Conservation (phyloP, 1,284 basidiomycete species). For the Pyrrhoderma lamaoense region DNA sequence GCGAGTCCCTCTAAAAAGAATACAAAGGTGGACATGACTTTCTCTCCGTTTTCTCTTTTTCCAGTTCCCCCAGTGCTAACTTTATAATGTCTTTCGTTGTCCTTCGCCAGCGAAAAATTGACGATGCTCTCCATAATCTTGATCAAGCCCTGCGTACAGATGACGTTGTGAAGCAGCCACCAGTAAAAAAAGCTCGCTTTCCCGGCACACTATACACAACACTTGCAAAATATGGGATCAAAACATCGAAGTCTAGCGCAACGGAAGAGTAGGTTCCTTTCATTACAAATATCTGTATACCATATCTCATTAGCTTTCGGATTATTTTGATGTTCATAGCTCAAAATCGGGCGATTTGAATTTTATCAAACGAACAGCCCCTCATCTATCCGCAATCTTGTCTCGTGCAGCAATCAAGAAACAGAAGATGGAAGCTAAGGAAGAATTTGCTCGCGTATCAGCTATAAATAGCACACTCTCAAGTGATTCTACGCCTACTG, state of each 20-base stretch:
- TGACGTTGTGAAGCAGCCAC: constrained; percentile 34
- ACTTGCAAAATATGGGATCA: constrained; percentile 66
- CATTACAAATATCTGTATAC: background rate
- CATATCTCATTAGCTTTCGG: constrained; percentile 6
- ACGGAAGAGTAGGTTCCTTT: constrained; percentile 4
- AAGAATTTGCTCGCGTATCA: constrained; percentile 21
- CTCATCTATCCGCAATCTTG: constrained; percentile 60
- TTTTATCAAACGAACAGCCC: constrained; percentile 46
- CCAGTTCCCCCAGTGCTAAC: background rate
- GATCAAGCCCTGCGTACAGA: constrained; percentile 28
- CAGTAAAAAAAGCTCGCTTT: constrained; percentile 13
- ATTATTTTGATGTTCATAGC: constrained; percentile 14
- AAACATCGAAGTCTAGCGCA: constrained; percentile 24
- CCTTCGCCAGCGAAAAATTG: constrained; percentile 53
- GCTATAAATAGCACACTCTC: constrained; percentile 24
- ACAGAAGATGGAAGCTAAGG: constrained; percentile 43
- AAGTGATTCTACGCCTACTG: constrained; percentile 34
- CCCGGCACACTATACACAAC: constrained; percentile 57
- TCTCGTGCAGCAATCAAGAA: constrained; percentile 52
- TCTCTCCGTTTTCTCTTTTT: background rate
- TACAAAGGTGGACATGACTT: constrained; percentile 25
- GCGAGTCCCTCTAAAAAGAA: too few species aligned
- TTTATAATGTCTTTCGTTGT: too few species aligned
- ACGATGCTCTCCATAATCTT: constrained; percentile 60
- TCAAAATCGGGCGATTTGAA: constrained; percentile 23